Base-by-base conservation (phyloP, 345 rosid genomes). In the Lumnitzera littorea region DNA sequence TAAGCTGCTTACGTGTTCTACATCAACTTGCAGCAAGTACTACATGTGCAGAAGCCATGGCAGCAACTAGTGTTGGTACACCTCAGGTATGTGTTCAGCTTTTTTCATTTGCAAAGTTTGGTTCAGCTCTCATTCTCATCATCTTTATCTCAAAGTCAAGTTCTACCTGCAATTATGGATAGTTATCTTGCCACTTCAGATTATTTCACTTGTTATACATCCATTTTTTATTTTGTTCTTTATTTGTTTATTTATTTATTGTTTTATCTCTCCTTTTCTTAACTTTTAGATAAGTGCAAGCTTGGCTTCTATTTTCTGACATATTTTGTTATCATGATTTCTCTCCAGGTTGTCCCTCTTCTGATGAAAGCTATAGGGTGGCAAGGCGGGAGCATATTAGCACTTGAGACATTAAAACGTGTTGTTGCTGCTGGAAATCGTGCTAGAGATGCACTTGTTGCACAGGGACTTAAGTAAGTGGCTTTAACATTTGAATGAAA, bases 291-390 rank as follows among this genome's bases (percentile, higher is more conserved):
- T 36, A 36, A 7, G 11, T 1, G 43, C 43, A 48, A 46, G 46
- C 20, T 60, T 60, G 20, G 53, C 43, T 16, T 20, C 16, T 11
- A 36, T 53, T 62, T 70, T 51, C 55, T 55, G 68, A 51, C 64
- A 67, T 23, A 57, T 52, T 14, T 60, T 60, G 15, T 53, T 41
- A 36, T 36, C 43, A 36, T 36, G 10, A 36, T 36, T 36, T 36
- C 43, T 36, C 60, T 65, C 65, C 77, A 88, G 99, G 99, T 94
- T 76, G 97, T 94, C 74, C 97, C 99, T 53, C 92, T 94, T 78
- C 85, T 94, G 61, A 90, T 94, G 99, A 94, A 94, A 79, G 96
- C 99, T 65, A 94, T 94, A 70, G 97, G 99, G 63, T 94, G 99
- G 99, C 99, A 76, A 72, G 97, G 99, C 69, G 97, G 99, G 74